Evolutionary conservation across 2,329 filamentous ascomycete genomes (phyloP).

Genomic region (Westerdykella ornata): DNA sequence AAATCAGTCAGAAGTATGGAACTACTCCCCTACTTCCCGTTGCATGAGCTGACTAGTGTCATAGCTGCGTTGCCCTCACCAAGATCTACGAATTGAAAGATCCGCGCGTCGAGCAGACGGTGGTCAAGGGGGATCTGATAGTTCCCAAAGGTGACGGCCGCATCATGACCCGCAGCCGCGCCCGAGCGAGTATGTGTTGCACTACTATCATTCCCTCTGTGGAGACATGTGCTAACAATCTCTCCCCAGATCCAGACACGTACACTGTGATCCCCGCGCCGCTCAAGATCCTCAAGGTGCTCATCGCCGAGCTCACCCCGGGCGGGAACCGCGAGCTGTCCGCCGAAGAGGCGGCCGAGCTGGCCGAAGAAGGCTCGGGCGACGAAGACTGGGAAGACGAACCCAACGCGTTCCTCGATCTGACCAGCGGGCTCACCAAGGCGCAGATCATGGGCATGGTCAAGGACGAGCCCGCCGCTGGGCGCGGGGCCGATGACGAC

Average conservation of each 20-base stretch:
- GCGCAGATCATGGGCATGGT: slow-evolving; percentile 72
- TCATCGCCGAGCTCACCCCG: slow-evolving; percentile 87
- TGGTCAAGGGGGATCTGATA: slow-evolving; percentile 88
- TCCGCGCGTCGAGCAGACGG: slow-evolving; percentile 66
- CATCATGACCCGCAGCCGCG: slow-evolving; percentile 90
- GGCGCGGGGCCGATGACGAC: slow-evolving; percentile 76
- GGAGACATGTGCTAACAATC: slow-evolving; percentile 9
- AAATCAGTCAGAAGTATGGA: slow-evolving; percentile 90
- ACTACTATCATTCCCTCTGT: not conserved
- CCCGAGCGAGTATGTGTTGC: slow-evolving; percentile 71
- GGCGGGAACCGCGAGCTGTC: slow-evolving; percentile 54
- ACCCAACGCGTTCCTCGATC: slow-evolving; percentile 62
- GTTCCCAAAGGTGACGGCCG: slow-evolving; percentile 62
- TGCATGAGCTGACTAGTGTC: slow-evolving; percentile 11
- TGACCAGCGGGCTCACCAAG: slow-evolving; percentile 52
- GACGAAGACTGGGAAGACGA: slow-evolving; percentile 73
- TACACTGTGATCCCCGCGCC: slow-evolving; percentile 82
- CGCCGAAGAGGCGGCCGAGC: slow-evolving; percentile 53
- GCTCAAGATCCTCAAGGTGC: slow-evolving; percentile 92
- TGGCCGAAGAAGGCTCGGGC: slow-evolving; percentile 61
- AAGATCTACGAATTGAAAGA: slow-evolving; percentile 88
- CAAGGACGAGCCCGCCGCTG: slow-evolving; percentile 44
- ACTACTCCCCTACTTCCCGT: not conserved
- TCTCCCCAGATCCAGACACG: slow-evolving; percentile 67
- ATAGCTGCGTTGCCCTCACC: slow-evolving; percentile 80